These are phyloP conservation scores for Whalleya microplaca DNA, from an alignment of 2,329 filamentous ascomycete genomes.

Conservation along the genomic window DNA sequence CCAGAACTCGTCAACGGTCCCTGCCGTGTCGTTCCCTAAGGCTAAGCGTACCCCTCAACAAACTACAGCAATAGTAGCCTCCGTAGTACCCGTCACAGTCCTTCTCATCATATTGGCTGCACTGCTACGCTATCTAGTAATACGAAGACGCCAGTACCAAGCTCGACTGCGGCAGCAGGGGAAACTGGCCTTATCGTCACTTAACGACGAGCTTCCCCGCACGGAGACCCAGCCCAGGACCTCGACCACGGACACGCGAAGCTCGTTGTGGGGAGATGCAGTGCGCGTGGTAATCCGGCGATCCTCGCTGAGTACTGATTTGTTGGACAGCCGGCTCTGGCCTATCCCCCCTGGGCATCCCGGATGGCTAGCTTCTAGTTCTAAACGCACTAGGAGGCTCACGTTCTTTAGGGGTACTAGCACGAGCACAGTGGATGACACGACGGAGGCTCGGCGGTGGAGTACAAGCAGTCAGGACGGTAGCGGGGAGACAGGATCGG, in stretches of 20 bases:
- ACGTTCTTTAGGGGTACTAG: constrained; percentile 21
- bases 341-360: constrained; percentile 25
- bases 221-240: constrained; percentile 4
- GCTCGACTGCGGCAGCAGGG: constrained; percentile 12
- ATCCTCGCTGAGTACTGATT: constrained; percentile 6
- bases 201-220: background rate
- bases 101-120: constrained; percentile 16
- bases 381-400: constrained; percentile 7
- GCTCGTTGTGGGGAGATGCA: constrained; percentile 20
- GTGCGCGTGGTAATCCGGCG: constrained; percentile 14
- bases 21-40: constrained; percentile 1
- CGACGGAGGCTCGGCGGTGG: constrained; percentile 10
- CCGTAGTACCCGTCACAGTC: constrained; percentile 12
- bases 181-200: constrained; percentile 1
- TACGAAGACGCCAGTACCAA: constrained; percentile 8
- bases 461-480: constrained; percentile 9
- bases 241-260: constrained; percentile 17
- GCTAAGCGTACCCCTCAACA: constrained; percentile 4
- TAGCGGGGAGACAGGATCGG: background rate
- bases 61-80: constrained; percentile 17
- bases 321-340: constrained; percentile 22
- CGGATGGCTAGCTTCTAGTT: background rate
- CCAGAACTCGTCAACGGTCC: background rate
- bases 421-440: constrained; percentile 10
- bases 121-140: constrained; percentile 12